Percentiles rank a stretch among this genome's conserved stretches.
Conservation (phyloP, 2,329 filamentous ascomycete species). For the Stagonosporopsis tanaceti region DNA sequence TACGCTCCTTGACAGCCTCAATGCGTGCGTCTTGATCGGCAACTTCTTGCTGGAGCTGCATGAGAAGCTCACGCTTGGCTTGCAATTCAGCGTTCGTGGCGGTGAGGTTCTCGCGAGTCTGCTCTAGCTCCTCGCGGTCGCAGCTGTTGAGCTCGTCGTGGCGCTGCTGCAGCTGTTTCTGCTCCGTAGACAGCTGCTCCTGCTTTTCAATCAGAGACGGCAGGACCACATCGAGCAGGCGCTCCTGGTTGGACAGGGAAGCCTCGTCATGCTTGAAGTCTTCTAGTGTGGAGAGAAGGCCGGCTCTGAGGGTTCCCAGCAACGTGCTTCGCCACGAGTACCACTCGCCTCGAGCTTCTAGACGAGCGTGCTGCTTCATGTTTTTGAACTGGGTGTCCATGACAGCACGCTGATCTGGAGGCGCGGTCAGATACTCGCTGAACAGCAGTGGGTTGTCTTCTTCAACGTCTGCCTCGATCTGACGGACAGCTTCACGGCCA, state of each 20-base stretch:
- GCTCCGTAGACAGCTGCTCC: conserved; percentile 68
- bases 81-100: conserved; percentile 73
- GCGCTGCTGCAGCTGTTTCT: conserved; percentile 72
- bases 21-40: conserved; percentile 72
- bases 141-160: conserved; percentile 79
- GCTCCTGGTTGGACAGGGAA: conserved; percentile 71
- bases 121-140: conserved; percentile 79
- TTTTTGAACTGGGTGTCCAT: conserved; percentile 99
- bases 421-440: conserved; percentile 86
- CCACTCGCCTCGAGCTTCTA: conserved; percentile 95
- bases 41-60: conserved; percentile 71
- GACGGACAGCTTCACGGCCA: conserved; percentile 85
- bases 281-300: conserved; percentile 75
- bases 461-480: conserved; percentile 88
- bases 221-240: conserved; percentile 71
- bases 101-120: conserved; percentile 73
- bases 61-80: conserved; percentile 72
- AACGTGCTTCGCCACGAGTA: conserved; percentile 97
- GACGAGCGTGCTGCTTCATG: conserved; percentile 88
- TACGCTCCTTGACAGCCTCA: conserved; percentile 69
- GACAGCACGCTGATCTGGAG: conserved; percentile 79
- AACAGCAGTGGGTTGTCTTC: conserved; percentile 92
- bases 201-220: conserved; percentile 70
- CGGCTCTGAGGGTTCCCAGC: conserved; percentile 80
- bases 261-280: conserved; percentile 79